Evolutionary conservation across 2,329 filamentous ascomycete genomes (phyloP).

Genomic region (Fusarium decemcellulare): DNA sequence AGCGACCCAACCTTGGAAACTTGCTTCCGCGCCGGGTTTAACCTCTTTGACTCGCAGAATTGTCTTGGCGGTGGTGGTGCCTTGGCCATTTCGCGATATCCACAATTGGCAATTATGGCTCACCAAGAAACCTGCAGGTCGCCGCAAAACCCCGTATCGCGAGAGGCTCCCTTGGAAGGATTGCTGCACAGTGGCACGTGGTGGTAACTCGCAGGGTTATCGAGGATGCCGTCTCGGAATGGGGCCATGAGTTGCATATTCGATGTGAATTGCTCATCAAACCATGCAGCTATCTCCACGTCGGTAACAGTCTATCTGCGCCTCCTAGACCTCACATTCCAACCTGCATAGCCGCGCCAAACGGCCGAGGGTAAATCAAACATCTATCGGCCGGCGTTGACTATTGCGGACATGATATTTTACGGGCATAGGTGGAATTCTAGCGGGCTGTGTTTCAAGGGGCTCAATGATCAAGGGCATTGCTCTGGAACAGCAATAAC

Average conservation of each 20-base stretch:
- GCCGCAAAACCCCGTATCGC: neutral
- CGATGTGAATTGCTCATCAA: constrained; percentile 35
- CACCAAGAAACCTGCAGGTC: constrained; percentile 22
- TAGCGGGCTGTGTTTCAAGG: no score
- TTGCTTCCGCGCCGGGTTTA: constrained; percentile 8
- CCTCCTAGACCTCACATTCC: constrained; percentile 18
- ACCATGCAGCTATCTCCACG: constrained; percentile 36
- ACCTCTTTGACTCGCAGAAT: neutral
- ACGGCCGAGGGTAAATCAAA: neutral
- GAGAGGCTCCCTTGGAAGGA: neutral
- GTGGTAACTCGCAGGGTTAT: constrained; percentile 30
- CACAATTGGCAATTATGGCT: constrained; percentile 18
- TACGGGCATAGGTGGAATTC: no score
- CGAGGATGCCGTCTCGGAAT: constrained; percentile 25
- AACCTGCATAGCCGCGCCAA: constrained; percentile 28
- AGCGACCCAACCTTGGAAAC: neutral
- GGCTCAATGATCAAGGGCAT: no score
- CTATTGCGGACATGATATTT: no score
- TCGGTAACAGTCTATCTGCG: constrained; percentile 20
- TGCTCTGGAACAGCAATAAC: no score
- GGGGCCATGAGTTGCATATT: constrained; percentile 38
- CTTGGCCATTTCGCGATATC: neutral
- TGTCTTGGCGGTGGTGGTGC: constrained; percentile 8
- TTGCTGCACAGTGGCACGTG: constrained; percentile 28
- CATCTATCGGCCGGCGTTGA: no score